These are phyloP conservation scores for Powellomyces hirtus DNA, from an alignment of 192 early-diverging fungal species.

Conservation along the genomic window DNA sequence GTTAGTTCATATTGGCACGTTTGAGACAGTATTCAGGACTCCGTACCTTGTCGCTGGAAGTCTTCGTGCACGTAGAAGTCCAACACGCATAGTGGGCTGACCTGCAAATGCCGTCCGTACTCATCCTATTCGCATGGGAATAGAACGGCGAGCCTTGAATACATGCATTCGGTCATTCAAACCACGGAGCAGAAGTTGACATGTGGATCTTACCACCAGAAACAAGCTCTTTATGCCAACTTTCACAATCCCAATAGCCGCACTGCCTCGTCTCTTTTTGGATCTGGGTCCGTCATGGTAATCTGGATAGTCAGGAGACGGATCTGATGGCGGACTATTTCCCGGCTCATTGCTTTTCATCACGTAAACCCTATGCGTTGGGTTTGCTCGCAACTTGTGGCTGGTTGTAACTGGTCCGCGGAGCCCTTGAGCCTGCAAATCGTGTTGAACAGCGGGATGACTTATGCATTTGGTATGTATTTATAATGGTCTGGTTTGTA, in stretches of 20 bases:
- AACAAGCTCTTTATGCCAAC: slow-evolving; percentile 47
- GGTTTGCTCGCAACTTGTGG: slow-evolving; percentile 33
- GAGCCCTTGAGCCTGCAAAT: slow-evolving; percentile 42
- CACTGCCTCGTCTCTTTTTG: background rate
- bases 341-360: too few species aligned
- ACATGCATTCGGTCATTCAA: background rate
- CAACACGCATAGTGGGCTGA: slow-evolving; percentile 47
- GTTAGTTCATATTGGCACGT: background rate
- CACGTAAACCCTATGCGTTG: slow-evolving; percentile 41
- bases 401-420: slow-evolving; percentile 39
- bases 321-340: too few species aligned
- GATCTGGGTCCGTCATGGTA: too few species aligned
- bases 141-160: background rate
- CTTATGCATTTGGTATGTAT: too few species aligned
- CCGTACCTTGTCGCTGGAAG: slow-evolving; percentile 39
- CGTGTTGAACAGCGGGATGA: background rate
- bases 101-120: slow-evolving; percentile 31
- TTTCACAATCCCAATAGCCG: slow-evolving; percentile 46
- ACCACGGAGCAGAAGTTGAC: background rate
- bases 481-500: background rate
- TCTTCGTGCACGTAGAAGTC: slow-evolving; percentile 51
- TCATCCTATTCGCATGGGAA: slow-evolving; percentile 29
- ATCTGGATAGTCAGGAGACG: too few species aligned
- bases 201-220: slow-evolving; percentile 28
- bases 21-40: background rate